These are phyloP conservation scores for Backusella macrospora DNA, from an alignment of 192 early-diverging fungal species.

Conservation along the genomic window DNA sequence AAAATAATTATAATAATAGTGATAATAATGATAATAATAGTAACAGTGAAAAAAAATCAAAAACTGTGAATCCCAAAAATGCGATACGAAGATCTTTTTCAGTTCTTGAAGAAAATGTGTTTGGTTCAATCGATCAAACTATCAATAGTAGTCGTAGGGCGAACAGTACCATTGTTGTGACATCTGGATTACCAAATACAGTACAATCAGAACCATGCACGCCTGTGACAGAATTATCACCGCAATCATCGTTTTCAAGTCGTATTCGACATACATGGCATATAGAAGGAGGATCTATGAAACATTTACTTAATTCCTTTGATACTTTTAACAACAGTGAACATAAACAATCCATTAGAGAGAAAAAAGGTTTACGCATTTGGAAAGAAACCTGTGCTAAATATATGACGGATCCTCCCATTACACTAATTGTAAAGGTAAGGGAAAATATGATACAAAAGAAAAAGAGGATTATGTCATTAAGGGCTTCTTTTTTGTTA, in stretches of 20 bases:
- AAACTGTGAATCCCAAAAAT: background rate
- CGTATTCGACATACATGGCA: conserved; percentile 9
- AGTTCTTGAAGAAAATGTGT: background rate
- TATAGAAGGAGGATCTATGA: background rate
- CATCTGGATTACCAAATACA: background rate
- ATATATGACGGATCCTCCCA: conserved; percentile 4
- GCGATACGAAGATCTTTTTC: conserved; percentile 15
- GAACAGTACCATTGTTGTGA: conserved; percentile 1
- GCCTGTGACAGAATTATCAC: background rate
- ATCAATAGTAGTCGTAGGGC: background rate
- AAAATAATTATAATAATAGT: background rate
- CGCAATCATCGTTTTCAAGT: conserved; percentile 2
- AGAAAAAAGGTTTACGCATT: background rate
- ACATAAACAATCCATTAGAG: conserved; percentile 17
- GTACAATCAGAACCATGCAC: conserved; percentile 7
- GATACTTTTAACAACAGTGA: background rate
- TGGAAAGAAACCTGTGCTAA: conserved; percentile 10
- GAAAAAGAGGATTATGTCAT: background rate
- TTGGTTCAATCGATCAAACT: background rate
- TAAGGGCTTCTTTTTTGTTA: background rate
- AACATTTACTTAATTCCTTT: background rate
- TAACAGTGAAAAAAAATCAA: background rate
- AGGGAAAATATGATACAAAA: background rate
- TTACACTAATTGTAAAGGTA: background rate
- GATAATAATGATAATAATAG: background rate